Conservation (phyloP, 2,329 filamentous ascomycete species). For the Cordyceps tenuipes region DNA sequence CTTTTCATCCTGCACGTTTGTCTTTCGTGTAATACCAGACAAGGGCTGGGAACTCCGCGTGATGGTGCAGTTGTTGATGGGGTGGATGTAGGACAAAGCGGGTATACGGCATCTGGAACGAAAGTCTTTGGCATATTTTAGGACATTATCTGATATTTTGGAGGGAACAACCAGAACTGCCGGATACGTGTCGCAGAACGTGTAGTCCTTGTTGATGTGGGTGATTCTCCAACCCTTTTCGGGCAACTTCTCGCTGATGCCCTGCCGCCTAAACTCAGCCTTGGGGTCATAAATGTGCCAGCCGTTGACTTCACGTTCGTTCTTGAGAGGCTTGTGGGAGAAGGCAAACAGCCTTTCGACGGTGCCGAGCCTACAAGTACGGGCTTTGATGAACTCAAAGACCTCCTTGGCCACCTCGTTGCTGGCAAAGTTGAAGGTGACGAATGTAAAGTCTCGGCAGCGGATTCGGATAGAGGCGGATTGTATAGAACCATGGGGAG, state of each 20-base stretch:
- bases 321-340: conserved; percentile 64
- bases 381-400: conserved; percentile 74
- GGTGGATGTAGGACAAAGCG: conserved; percentile 87
- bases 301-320: conserved; percentile 67
- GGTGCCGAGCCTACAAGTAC: conserved; percentile 73
- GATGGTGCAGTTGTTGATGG: conserved; percentile 93
- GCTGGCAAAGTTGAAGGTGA: conserved; percentile 78
- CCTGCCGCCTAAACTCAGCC: conserved; percentile 79
- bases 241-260: conserved; percentile 71
- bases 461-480: conserved; percentile 78
- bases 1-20: conserved; percentile 92
- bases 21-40: conserved; percentile 75
- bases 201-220: conserved; percentile 80
- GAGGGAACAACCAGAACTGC: conserved; percentile 75
- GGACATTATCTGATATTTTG: conserved; percentile 89
- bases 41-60: conserved; percentile 89
- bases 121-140: conserved; percentile 87
- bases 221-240: conserved; percentile 84
- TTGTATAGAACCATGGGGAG: conserved; percentile 59
- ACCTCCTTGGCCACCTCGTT: conserved; percentile 71
- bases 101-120: conserved; percentile 85
- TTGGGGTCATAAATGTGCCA: conserved; percentile 81
- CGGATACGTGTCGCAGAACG: conserved; percentile 89
- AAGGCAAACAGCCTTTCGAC: conserved; percentile 92
- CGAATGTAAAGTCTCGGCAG: conserved; percentile 88